These are phyloP conservation scores for Bipolaris bicolor DNA, from an alignment of 2,329 filamentous ascomycete genomes.

Conservation along the genomic window DNA sequence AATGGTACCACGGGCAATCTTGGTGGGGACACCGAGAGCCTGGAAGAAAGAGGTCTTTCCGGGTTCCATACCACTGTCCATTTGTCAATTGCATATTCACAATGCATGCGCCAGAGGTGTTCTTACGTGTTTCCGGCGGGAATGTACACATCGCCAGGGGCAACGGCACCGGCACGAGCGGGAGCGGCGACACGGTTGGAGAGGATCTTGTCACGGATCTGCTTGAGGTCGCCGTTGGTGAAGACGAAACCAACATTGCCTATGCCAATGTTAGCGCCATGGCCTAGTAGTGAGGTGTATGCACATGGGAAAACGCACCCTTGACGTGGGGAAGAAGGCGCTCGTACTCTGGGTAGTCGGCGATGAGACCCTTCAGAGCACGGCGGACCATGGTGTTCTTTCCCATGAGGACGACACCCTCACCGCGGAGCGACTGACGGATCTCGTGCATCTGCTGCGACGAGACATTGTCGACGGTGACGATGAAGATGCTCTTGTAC, in stretches of 20 bases:
- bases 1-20: constrained; percentile 99
- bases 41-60: constrained; percentile 99
- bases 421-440: constrained; percentile 83
- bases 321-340: constrained; percentile 93
- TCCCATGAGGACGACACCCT: constrained; percentile 97
- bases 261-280: constrained; percentile 36
- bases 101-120: neutral
- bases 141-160: constrained; percentile 90
- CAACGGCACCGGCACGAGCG: constrained; percentile 95
- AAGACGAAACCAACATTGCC: constrained; percentile 98
- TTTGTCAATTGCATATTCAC: constrained; percentile 22
- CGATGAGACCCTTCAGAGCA: constrained; percentile 92
- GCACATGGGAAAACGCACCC: constrained; percentile 56
- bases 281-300: constrained; percentile 1
- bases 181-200: constrained; percentile 97
- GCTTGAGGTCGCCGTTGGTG: constrained; percentile 96
- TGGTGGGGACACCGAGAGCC: constrained; percentile 99
- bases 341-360: constrained; percentile 95
- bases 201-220: constrained; percentile 90
- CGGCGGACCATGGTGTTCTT: constrained; percentile 99
- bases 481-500: constrained; percentile 98
- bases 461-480: constrained; percentile 92
- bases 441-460: constrained; percentile 99
- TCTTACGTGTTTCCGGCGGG: constrained; percentile 89
- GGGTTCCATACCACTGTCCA: constrained; percentile 85